phyloP scores from a whole-genome alignment of 352 stramenopile species.

The Phytophthora hybrid region DNA sequence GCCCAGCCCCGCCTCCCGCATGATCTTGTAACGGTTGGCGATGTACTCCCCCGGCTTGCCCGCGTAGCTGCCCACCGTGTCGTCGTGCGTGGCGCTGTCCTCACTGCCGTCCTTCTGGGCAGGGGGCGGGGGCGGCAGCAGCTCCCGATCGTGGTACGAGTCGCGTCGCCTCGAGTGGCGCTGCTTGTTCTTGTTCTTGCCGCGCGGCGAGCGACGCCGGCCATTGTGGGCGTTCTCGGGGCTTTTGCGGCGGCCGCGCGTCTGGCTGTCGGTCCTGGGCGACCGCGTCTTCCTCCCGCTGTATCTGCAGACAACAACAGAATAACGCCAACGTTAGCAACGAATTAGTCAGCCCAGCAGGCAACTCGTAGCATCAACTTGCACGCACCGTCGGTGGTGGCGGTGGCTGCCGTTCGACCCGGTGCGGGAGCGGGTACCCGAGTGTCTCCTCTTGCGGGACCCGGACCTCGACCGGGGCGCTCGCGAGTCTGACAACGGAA shows the following conservation, averaged over 20 bases:
- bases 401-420: slow-evolving; percentile 36
- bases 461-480: slow-evolving; percentile 39
- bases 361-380: background rate
- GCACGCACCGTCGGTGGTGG: slow-evolving; percentile 32
- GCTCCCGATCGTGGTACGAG: slow-evolving; percentile 41
- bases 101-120: slow-evolving; percentile 65
- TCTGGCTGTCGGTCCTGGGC: slow-evolving; percentile 32
- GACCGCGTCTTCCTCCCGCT: slow-evolving; percentile 36
- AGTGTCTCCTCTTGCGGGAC: slow-evolving; percentile 36
- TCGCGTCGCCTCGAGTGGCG: slow-evolving; percentile 40
- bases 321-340: background rate
- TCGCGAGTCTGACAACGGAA: slow-evolving; percentile 28
- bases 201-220: slow-evolving; percentile 30
- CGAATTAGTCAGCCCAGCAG: background rate
- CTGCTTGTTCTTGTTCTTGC: slow-evolving; percentile 50
- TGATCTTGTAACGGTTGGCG: slow-evolving; percentile 90
- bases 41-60: slow-evolving; percentile 90
- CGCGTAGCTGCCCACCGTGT: slow-evolving; percentile 86
- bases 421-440: slow-evolving; percentile 34
- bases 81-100: slow-evolving; percentile 80
- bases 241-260: slow-evolving; percentile 20
- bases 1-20: slow-evolving; percentile 92
- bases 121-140: slow-evolving; percentile 14
- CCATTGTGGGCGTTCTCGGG: slow-evolving; percentile 30
- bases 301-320: slow-evolving; percentile 16